phyloP scores from a whole-genome alignment of 306 rosid genomes.

The Elaeagnus macrophylla region DNA sequence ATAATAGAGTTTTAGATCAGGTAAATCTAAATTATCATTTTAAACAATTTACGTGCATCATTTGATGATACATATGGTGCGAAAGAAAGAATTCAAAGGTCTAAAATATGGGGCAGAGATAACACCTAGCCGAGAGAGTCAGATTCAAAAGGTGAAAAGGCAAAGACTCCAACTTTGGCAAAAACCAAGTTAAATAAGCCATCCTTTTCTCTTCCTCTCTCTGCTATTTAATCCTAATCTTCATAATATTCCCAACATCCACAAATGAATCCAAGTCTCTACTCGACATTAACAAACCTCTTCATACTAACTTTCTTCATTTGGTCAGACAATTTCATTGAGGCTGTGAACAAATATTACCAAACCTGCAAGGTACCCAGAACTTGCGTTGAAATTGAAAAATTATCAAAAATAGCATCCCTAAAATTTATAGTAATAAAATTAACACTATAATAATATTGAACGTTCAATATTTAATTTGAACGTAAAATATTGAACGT shows the following conservation, averaged over 20 bases:
- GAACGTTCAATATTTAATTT: no score
- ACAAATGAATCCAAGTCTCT: slow-evolving; percentile 29
- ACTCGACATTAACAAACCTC: neutral
- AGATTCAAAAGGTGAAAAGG: neutral
- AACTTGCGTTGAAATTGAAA: slow-evolving; percentile 28
- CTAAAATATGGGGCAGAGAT: slow-evolving; percentile 18
- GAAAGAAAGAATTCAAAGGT: slow-evolving; percentile 3
- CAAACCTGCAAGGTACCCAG: slow-evolving; percentile 21
- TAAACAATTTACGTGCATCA: no score
- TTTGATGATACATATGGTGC: no score
- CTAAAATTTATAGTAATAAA: no score
- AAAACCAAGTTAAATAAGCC: slow-evolving; percentile 10
- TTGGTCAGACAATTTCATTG: neutral
- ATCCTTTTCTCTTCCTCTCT: neutral
- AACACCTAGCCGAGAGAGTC: neutral
- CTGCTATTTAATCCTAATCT: no score
- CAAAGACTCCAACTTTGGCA: neutral
- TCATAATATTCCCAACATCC: neutral
- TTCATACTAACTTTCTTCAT: neutral
- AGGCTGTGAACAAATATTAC: slow-evolving; percentile 15
- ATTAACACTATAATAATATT: no score
- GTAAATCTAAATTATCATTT: no score
- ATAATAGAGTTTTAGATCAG: no score
- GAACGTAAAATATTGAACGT: no score
- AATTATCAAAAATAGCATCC: no score